Base-by-base conservation (phyloP, 2,329 filamentous ascomycete genomes). In the Xylaria arbuscula region DNA sequence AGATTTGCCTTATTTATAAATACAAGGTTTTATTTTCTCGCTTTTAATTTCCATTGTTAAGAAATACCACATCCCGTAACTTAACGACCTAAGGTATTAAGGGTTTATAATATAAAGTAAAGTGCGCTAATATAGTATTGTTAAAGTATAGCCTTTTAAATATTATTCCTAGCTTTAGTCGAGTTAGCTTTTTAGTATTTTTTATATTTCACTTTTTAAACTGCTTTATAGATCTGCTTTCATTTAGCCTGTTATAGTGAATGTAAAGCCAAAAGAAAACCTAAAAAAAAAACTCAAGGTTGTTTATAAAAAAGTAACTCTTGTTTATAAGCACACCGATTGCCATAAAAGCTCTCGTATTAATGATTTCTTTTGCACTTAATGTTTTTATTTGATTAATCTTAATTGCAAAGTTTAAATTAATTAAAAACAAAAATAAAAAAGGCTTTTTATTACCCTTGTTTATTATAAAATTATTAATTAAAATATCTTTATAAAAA, bases 401-500 rank as follows among this genome's bases (percentile, higher is more conserved):
- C 56, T 73, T 77, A 61, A 82, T 77, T 2, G 71, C 71, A 32
- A 71, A 53, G 38, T 72, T 62, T 0, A 71, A 56, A 62, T 72
- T 66, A 28, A 72, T 71, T n/a, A 74, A 50, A 54, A 74, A 73
- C 1, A 45, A 62, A 32, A 40, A 15, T 58, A 32, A 48, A 40
- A 51, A 66, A 13, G 45, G 19, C 10, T 42, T 54, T 1, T 56
- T 17, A 8, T 36, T 17, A 19, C 58, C 45, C 11, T 70, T 51
- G 24, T 62, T 67, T 13, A 70, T 70, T 10, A 70, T 58, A n/a
- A 70, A 47, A 54, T 70, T 67, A 19, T 70, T 70, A n/a, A 67
- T 59, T 4, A 61, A 70, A 9, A 67, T 79, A 66, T 83, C 79
- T 53, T 77, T 53, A 42, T 82, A 76, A 51, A 82, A 42, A 82